These are phyloP conservation scores for Mediolabrus comicus DNA, from an alignment of 108 stramenopile genomes.

Conservation along the genomic window DNA sequence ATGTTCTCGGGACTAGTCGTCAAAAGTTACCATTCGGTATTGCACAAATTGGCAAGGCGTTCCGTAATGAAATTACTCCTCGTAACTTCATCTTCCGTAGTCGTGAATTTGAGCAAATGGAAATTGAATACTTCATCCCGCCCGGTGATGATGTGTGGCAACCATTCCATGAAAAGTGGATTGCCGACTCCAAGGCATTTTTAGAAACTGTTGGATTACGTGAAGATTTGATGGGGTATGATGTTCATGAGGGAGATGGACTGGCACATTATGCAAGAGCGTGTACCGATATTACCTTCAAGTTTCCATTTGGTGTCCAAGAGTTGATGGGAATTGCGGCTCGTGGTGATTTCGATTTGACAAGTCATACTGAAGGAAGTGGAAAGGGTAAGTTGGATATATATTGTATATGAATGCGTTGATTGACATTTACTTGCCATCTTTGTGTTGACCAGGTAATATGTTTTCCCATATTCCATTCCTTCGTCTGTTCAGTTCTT, in stretches of 20 bases:
- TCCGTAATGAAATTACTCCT: conserved; percentile 98
- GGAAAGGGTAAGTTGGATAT: conserved; percentile 76
- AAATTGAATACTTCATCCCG: conserved; percentile 93
- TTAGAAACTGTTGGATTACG: conserved; percentile 75
- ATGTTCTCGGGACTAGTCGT: conserved; percentile 76
- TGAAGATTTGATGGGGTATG: conserved; percentile 85
- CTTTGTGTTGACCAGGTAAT: background rate
- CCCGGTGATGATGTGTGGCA: conserved; percentile 89
- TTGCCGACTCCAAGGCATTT: conserved; percentile 74
- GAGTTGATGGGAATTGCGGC: conserved; percentile 99
- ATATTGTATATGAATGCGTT: background rate
- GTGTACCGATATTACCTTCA: conserved; percentile 96
- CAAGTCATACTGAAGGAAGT: conserved; percentile 83
- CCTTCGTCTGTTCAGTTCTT: conserved; percentile 46
- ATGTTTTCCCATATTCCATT: background rate
- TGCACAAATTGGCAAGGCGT: conserved; percentile 97
- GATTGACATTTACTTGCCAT: conserved; percentile 1
- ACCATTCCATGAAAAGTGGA: conserved; percentile 83
- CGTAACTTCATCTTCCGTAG: conserved; percentile 96
- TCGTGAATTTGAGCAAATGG: conserved; percentile 99
- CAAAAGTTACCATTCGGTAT: conserved; percentile 94
- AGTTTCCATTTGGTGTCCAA: conserved; percentile 93
- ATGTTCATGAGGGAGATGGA: conserved; percentile 87
- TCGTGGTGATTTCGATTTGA: conserved; percentile 94
- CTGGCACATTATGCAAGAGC: conserved; percentile 98